Evolutionary conservation across 2,329 filamentous ascomycete genomes (phyloP).

Genomic region (Incumbomyces delicatus): DNA sequence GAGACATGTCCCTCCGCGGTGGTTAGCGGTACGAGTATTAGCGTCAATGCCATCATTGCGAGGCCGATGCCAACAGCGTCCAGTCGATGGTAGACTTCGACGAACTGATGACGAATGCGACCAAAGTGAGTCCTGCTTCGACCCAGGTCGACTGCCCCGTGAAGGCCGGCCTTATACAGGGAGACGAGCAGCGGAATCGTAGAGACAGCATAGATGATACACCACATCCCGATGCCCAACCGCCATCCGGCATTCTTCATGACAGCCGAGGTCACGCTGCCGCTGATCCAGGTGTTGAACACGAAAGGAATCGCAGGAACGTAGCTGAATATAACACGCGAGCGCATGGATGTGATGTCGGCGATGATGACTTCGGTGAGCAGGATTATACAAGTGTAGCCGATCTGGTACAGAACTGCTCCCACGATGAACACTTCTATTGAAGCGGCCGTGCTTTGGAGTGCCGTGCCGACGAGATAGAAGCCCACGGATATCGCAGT

Average conservation of each 20-base stretch:
- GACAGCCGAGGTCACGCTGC: slow-evolving; percentile 44
- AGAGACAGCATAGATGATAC: slow-evolving; percentile 43
- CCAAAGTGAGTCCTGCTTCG: slow-evolving; percentile 26
- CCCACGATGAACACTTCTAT: slow-evolving; percentile 48
- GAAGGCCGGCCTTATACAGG: not conserved
- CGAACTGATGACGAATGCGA: slow-evolving; percentile 42
- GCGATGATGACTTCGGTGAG: slow-evolving; percentile 54
- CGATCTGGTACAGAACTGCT: slow-evolving; percentile 50
- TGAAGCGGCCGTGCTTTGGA: slow-evolving; percentile 43
- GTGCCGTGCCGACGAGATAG: slow-evolving; percentile 45
- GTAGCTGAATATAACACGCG: slow-evolving; percentile 54
- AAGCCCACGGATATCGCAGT: slow-evolving; percentile 45
- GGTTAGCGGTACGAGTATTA: slow-evolving; percentile 49
- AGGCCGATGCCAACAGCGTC: slow-evolving; percentile 44
- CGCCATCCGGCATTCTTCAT: slow-evolving; percentile 43
- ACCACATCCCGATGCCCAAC: slow-evolving; percentile 56
- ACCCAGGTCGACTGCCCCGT: not conserved
- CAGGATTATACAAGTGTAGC: slow-evolving; percentile 52
- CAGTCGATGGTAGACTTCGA: slow-evolving; percentile 28
- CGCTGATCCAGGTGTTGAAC: slow-evolving; percentile 54
- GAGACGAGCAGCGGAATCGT: not conserved
- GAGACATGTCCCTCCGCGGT: slow-evolving; percentile 40
- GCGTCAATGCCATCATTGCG: slow-evolving; percentile 39
- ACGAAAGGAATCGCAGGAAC: slow-evolving; percentile 48
- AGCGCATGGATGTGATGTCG: slow-evolving; percentile 52